These are phyloP conservation scores for Choanephora cucurbitarum DNA, from an alignment of 371 early-diverging fungal genomes.

Conservation along the genomic window DNA sequence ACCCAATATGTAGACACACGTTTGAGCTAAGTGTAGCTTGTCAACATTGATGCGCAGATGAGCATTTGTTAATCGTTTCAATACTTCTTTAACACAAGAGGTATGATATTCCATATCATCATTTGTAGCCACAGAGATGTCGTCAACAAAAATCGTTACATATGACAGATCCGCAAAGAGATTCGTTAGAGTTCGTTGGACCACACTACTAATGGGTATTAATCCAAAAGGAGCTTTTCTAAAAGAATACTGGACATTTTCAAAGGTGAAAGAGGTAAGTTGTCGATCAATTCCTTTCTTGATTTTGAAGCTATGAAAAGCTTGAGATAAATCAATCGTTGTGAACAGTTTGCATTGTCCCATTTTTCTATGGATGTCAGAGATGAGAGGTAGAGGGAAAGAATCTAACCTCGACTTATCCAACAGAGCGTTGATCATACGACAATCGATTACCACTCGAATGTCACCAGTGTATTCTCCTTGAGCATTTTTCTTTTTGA, in stretches of 20 bases:
- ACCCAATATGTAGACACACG: slow-evolving; percentile 7
- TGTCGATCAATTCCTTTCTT: not conserved
- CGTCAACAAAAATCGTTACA: slow-evolving; percentile 9
- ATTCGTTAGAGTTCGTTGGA: not conserved
- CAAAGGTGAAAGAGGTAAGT: not conserved
- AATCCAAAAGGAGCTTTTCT: not conserved
- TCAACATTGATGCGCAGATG: slow-evolving; percentile 3
- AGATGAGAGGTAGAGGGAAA: slow-evolving; percentile 1
- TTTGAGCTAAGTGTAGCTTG: slow-evolving; percentile 9
- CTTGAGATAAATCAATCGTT: not conserved
- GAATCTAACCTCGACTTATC: not conserved
- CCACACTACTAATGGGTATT: not conserved
- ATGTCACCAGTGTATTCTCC: not conserved
- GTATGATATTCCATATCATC: not conserved
- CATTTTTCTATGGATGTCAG: not conserved
- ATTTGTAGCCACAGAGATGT: slow-evolving; percentile 3
- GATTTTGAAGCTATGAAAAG: not conserved
- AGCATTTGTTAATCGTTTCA: slow-evolving; percentile 5
- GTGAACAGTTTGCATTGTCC: not conserved
- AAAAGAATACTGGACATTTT: not conserved
- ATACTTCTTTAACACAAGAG: slow-evolving; percentile 3
- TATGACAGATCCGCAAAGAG: slow-evolving; percentile 9
- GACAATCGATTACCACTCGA: not conserved
- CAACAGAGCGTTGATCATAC: not conserved
- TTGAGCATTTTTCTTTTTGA: slow-evolving; percentile 2